A percentile compares a stretch with the other conserved stretches of the same genome.
These are phyloP conservation scores for Elaeagnus macrophylla DNA, from an alignment of 306 rosid genomes.

Conservation along the genomic window DNA sequence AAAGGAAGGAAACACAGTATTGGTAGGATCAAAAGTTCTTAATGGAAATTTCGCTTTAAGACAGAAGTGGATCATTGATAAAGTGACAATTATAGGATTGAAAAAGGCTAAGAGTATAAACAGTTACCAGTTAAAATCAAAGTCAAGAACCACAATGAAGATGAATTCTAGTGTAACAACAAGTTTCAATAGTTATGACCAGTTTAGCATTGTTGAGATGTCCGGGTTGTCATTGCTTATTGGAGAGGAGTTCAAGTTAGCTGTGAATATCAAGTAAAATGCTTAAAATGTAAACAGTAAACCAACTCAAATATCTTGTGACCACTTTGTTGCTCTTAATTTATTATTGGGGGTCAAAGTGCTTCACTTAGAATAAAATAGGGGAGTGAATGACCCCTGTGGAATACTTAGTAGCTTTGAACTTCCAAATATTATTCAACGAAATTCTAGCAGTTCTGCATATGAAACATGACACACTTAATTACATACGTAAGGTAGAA, in stretches of 20 bases:
- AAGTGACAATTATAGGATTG: slow-evolving; percentile 53
- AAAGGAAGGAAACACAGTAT: slow-evolving; percentile 11
- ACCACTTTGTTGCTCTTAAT: no score
- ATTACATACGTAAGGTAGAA: no score
- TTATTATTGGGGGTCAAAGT: no score
- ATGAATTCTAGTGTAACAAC: slow-evolving; percentile 18
- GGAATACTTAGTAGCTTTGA: no score
- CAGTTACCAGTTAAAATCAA: slow-evolving; percentile 17
- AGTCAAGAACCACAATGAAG: slow-evolving; percentile 19
- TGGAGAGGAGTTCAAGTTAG: slow-evolving; percentile 53
- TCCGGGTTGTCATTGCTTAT: slow-evolving; percentile 44
- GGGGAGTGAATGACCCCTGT: no score
- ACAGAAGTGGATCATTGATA: slow-evolving; percentile 48
- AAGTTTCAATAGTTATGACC: slow-evolving; percentile 18
- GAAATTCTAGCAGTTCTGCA: no score
- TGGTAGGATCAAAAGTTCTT: slow-evolving; percentile 39
- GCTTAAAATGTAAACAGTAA: not conserved
- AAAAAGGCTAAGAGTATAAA: slow-evolving; percentile 23
- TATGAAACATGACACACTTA: no score
- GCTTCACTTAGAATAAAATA: no score
- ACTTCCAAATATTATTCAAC: no score
- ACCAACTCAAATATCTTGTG: no score
- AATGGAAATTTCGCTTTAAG: slow-evolving; percentile 53
- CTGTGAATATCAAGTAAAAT: slow-evolving; percentile 7
- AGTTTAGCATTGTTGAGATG: slow-evolving; percentile 33